Base-by-base conservation (phyloP, 148 eudicot species). In the Oxyria digyna region DNA sequence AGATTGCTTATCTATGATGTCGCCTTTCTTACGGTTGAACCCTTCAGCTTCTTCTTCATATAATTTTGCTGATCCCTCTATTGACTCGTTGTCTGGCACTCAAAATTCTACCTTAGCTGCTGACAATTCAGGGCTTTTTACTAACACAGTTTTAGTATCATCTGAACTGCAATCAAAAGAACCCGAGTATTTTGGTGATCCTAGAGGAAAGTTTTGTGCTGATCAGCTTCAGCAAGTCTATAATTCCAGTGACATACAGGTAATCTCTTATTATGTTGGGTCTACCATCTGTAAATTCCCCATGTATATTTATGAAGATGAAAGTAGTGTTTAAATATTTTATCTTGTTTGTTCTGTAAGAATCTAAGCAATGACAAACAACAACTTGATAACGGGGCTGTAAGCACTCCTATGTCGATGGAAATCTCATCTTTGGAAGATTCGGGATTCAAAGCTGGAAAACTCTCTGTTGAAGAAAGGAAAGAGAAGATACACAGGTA, bases 401-500 rank as follows among this genome's bases (percentile, higher is more conserved):
- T 82, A 43, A 78, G 75, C 27, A 72, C 90, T 10, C 86, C 88
- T 8, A 74, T 87, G 74, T 74, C 85, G 71, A 78, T 91, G 11
- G 98, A 89, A 35, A 84, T 85, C 67, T 73, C 92, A 68, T 85
- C 77, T 65, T 75, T 93, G 79, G 96, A 93, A 29, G 95, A 89
- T 54, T 76, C 91, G 0, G 78, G 77, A 4, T 81, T 76, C 76
- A 94, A 90, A 79, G 87, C 84, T 52, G 87, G 81, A 4, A 94
- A 94, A 71, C 85, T 90, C 38, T 86, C 98, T 42, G 82, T 67
- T 69, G 97, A 94, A 55, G 84, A 94, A 65, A 90, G 96, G 75
- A 87, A 73, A 67, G 83, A 81, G 70, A 87, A 83, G 78, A 83
- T 87, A 59, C 76, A 77, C 65, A 77, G 81, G 71, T 87, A 87